A percentile compares a stretch with the other conserved stretches of the same genome.
Conservation (phyloP, 495 filamentous ascomycete genomes). For the Penicillium cataractarum region DNA sequence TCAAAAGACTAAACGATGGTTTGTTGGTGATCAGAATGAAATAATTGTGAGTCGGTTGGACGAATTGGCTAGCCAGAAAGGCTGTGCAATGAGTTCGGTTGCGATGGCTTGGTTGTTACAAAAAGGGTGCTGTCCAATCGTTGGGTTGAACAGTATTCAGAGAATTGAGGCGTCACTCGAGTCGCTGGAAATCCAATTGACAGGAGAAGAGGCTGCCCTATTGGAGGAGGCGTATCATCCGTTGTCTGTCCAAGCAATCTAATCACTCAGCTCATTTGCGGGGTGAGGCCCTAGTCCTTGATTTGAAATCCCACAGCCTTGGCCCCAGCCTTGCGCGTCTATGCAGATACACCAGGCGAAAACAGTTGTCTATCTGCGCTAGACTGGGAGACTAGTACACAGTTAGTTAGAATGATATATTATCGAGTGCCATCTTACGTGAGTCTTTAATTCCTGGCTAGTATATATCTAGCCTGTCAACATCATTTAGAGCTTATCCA, state of each 20-base stretch:
- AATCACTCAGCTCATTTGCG: not conserved
- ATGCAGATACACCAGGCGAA: not conserved
- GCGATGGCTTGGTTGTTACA: constrained; percentile 63
- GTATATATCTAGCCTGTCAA: not conserved
- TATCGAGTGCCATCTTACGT: not conserved
- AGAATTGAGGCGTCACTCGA: constrained; percentile 59
- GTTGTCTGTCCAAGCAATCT: constrained; percentile 23
- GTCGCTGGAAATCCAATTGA: constrained; percentile 51
- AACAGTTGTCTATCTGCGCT: not conserved
- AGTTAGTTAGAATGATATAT: not conserved
- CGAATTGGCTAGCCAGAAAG: constrained; percentile 60
- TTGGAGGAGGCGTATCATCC: constrained; percentile 64
- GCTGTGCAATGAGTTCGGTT: constrained; percentile 59
- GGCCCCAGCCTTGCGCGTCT: not conserved
- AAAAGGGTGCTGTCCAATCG: constrained; percentile 56
- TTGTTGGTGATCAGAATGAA: constrained; percentile 31
- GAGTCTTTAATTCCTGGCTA: not conserved
- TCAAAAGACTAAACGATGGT: constrained; percentile 23
- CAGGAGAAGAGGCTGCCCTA: constrained; percentile 57
- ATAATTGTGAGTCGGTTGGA: constrained; percentile 59
- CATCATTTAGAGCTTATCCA: not conserved
- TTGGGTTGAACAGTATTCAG: constrained; percentile 60
- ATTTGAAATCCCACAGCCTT: not conserved
- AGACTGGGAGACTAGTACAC: not conserved
- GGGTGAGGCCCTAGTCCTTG: not conserved